Evolutionary conservation across 352 stramenopile genomes (phyloP), one percentile per base, ranked within the genome.

Genomic region (Pythium myriotylum): DNA sequence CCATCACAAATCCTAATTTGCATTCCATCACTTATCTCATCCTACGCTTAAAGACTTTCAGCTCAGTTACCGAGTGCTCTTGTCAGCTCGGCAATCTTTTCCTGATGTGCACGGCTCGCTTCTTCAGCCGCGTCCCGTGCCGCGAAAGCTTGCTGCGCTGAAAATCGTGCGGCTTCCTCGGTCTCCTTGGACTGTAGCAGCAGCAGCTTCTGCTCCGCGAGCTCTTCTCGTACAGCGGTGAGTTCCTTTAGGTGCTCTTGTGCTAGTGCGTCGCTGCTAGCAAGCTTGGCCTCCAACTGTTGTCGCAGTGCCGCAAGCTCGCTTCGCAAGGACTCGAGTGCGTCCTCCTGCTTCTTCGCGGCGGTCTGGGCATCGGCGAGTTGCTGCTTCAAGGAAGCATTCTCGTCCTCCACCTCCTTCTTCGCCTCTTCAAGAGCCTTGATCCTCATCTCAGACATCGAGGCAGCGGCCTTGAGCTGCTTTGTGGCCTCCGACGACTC

Each of bases 161-260:
- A 73, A 66, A 83, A 90, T 24, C 84, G 71, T 54, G 81, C 81
- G 40, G 84, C 84, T 27, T 89, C 81, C 37, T 89, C 84, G 50
- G 77, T 88, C 51, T 93, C 84, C 35, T 86, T 77, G 8, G 81
- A 78, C 23, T 74, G 58, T 33, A 80, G 68, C 39, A 79, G 50
- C 42, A 71, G 65, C 41, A 77, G 53, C 57, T 86, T 59, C 14
- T 89, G 69, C 41, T 71, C 71, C 54, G 76, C 64, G 13, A 85
- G 57, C 24, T 81, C 62, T 40, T 81, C 68, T 24, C 73, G 64
- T 37, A 86, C 33, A 33, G 46, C 72, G 14, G 33, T 61, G 27
- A 86, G 41, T 56, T 86, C 67, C 4, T 60, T 59, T 22, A 66
- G 17, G 8, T 42, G 53, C 5, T 69, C 59, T 4, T 61, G 59